Conservation (phyloP, 306 rosid genomes). For the Biancaea sappan region DNA sequence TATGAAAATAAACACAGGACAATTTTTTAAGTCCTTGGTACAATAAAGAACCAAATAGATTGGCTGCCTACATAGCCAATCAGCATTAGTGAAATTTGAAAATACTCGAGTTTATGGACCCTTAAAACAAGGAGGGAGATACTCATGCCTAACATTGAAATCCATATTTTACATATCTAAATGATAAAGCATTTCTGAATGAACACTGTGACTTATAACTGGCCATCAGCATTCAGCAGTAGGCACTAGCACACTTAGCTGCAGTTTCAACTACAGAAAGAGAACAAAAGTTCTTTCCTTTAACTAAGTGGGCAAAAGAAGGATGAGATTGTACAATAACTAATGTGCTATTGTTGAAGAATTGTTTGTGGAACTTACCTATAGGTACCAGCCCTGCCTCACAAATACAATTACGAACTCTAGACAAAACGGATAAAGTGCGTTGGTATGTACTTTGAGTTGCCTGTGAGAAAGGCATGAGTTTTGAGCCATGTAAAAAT, state of each 20-base stretch:
- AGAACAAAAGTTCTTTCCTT: neutral
- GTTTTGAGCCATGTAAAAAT: constrained; percentile 23
- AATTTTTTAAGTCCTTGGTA: neutral
- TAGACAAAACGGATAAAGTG: constrained; percentile 63
- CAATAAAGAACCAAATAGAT: neutral
- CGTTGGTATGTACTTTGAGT: constrained; percentile 72
- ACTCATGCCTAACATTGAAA: no score
- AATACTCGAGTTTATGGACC: neutral
- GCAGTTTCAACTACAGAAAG: neutral
- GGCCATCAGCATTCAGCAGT: neutral
- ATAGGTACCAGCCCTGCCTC: constrained; percentile 53
- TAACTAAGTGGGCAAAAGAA: neutral
- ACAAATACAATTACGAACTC: constrained; percentile 60
- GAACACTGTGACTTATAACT: neutral
- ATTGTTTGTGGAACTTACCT: constrained; percentile 49
- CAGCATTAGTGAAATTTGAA: constrained; percentile 6
- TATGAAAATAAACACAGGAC: neutral
- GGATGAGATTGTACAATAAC: neutral
- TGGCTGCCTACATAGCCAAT: neutral
- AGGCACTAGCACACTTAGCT: neutral
- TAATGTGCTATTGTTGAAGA: neutral
- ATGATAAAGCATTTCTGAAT: neutral
- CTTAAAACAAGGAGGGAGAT: neutral
- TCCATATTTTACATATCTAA: no score
- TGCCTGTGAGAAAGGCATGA: constrained; percentile 57